phyloP scores from a whole-genome alignment of 371 early-diverging fungal species.

The Smittium culicis region DNA sequence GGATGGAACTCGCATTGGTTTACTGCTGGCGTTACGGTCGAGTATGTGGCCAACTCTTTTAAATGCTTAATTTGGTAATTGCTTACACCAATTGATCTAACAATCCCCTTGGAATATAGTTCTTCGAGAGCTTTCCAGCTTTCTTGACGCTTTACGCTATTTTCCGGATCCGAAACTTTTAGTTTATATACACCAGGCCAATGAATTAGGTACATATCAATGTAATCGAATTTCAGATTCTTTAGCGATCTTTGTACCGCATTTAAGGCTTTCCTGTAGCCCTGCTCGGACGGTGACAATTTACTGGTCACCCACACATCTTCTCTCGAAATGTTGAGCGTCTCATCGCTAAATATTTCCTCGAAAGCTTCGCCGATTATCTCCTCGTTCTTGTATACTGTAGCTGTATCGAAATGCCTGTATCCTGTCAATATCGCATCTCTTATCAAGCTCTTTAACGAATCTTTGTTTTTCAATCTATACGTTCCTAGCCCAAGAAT shows the following conservation, averaged over 20 bases:
- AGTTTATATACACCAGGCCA: slow-evolving; percentile 54
- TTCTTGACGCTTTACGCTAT: slow-evolving; percentile 35
- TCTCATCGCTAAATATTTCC: slow-evolving; percentile 39
- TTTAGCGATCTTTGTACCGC: slow-evolving; percentile 42
- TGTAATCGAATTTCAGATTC: slow-evolving; percentile 45
- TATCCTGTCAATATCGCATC: not conserved
- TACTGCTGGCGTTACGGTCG: slow-evolving; percentile 42
- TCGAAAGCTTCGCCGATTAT: slow-evolving; percentile 54
- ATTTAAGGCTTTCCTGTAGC: not conserved
- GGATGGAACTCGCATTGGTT: slow-evolving; percentile 68
- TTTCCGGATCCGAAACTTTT: slow-evolving; percentile 18
- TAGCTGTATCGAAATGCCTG: slow-evolving; percentile 42
- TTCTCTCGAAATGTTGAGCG: slow-evolving; percentile 40
- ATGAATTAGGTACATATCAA: slow-evolving; percentile 79
- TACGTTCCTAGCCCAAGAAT: slow-evolving; percentile 3
- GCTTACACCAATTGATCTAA: slow-evolving; percentile 65
- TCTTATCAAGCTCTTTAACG: not conserved
- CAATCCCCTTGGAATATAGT: slow-evolving; percentile 36
- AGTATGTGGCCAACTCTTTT: slow-evolving; percentile 36
- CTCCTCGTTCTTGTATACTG: slow-evolving; percentile 73
- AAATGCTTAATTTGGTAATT: slow-evolving; percentile 60
- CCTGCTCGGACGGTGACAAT: slow-evolving; percentile 43
- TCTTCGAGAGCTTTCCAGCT: slow-evolving; percentile 60
- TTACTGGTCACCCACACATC: slow-evolving; percentile 87
- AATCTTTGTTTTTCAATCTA: not conserved